Base-by-base conservation (phyloP, 495 filamentous ascomycete species). In the Xylaria venustula region DNA sequence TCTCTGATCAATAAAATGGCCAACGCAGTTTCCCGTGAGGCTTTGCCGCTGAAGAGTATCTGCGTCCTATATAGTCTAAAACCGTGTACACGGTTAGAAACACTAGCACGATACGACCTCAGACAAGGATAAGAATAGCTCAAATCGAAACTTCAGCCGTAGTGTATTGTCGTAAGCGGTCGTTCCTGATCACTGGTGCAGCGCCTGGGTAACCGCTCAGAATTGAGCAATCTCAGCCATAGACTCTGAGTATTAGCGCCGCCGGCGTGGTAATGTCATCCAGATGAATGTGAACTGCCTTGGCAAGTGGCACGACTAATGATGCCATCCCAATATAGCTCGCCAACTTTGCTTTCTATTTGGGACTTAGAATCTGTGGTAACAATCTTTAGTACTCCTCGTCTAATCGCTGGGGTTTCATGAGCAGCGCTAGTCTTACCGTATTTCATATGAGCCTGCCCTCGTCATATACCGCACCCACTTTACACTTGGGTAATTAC, bases 391-490 rank as follows among this genome's bases (percentile, higher is more conserved):
- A 60, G 57, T 26, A 20, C 26, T 25, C 30, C n/a, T 45, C n/a
- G 25, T 17, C n/a, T 15, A 7, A 20, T 19, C 0, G 45, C 45
- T 2, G 14, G 17, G 3, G 4, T 11, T 30, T 42, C 8, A 45
- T 23, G 7, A 37, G 14, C 7, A 20, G 36, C 15, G 14, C 17
- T 7, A 12, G 12, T 71, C 76, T 52, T 47, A 90, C 85, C 88
- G 73, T 54, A 90, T 91, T 73, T 91, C 89, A 72, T 91, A 92
- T 71, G 83, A 88, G 15, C 89, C 89, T 17, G 93, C 95, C 48
- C 95, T 83, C 28, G 95, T 99, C 95, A 99, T 99, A 76, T 99
- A 99, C 67, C 95, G 79, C 64, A 99, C 95, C 95, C 95, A 99
- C 71, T 99, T 99, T 9, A 99, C 95, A 66, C 90, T 95, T 58